Conservation (phyloP, 2,329 filamentous ascomycete species). For the Ciborinia camelliae region DNA sequence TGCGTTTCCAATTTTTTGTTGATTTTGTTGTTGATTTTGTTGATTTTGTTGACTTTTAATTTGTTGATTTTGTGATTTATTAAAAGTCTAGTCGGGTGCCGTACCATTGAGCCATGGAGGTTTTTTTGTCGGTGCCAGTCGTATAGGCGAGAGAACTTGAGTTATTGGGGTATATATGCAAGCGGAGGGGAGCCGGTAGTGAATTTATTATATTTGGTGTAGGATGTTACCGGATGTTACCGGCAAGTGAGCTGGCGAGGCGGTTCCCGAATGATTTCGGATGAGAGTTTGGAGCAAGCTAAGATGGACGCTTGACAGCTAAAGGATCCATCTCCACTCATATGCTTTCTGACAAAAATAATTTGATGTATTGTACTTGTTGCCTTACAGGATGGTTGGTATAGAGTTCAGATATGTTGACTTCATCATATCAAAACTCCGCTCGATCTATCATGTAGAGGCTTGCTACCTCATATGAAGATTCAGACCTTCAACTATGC, state of each 20-base stretch:
- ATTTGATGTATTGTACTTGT: background rate
- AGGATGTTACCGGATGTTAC: no score
- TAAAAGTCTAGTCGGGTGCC: background rate
- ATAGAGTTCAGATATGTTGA: background rate
- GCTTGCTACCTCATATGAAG: background rate
- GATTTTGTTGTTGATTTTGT: background rate
- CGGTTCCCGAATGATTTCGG: background rate
- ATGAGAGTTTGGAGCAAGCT: background rate
- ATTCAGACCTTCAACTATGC: background rate
- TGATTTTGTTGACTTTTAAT: background rate
- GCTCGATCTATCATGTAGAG: no score
- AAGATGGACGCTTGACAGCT: background rate
- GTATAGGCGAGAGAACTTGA: background rate
- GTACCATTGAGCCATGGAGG: slow-evolving; percentile 4
- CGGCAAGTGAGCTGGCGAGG: background rate
- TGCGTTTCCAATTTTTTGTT: background rate
- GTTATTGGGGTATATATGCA: background rate
- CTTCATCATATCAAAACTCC: background rate
- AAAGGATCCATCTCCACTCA: background rate
- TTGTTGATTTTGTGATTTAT: background rate
- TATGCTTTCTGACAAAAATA: background rate
- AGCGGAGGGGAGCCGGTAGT: background rate
- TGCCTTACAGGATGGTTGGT: background rate
- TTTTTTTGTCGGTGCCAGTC: background rate
- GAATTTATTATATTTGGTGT: background rate